Conservation (phyloP, 2,329 filamentous ascomycete genomes). For the Fusarium dimerum region DNA sequence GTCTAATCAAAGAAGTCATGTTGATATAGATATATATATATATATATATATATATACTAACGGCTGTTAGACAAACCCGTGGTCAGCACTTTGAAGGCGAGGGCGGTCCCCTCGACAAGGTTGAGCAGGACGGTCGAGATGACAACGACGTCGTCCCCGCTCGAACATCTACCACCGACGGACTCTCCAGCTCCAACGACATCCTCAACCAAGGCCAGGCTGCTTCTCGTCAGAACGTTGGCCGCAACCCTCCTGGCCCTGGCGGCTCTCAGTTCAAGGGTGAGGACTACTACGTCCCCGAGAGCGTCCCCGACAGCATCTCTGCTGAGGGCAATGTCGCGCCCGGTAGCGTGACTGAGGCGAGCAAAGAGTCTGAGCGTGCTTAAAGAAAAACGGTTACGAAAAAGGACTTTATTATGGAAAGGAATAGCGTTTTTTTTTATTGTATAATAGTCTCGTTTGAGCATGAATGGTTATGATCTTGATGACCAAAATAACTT, state of each 20-base stretch:
- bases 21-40: no score
- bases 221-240: constrained; percentile 41
- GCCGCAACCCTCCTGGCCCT: constrained; percentile 35
- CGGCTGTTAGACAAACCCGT: constrained; percentile 40
- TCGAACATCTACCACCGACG: constrained; percentile 21
- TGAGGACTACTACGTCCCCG: constrained; percentile 41
- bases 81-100: constrained; percentile 46
- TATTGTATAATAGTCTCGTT: not conserved
- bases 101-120: constrained; percentile 46
- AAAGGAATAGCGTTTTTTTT: not conserved
- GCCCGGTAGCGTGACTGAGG: constrained; percentile 42
- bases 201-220: constrained; percentile 37
- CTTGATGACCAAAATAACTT: not conserved
- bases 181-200: constrained; percentile 28
- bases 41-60: constrained; percentile 9
- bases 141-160: constrained; percentile 38
- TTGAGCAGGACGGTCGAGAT: constrained; percentile 39
- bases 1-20: constrained; percentile 8
- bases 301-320: constrained; percentile 44
- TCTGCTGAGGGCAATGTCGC: constrained; percentile 44
- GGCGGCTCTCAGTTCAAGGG: constrained; percentile 43
- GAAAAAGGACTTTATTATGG: not conserved
- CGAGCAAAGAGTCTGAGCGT: constrained; percentile 29
- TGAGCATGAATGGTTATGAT: not conserved
- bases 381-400: constrained; percentile 1